phyloP scores from a whole-genome alignment of 2,329 filamentous ascomycete genomes.

The Penicillium sp. region DNA sequence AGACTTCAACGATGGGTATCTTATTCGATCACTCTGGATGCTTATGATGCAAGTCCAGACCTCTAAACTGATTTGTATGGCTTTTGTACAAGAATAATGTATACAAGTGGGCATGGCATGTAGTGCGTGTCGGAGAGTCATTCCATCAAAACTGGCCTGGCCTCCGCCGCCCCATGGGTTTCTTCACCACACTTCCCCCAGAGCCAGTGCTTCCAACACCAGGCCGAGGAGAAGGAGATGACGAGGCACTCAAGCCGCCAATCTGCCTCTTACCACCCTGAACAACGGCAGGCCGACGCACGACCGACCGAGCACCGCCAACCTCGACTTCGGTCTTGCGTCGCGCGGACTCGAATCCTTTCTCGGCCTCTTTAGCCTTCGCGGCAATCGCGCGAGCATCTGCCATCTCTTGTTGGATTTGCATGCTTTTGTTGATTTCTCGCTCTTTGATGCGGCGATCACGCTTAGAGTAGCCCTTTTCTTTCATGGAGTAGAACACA shows the following conservation, averaged over 20 bases:
- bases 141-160: slow-evolving; percentile 35
- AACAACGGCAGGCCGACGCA: slow-evolving; percentile 35
- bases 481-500: slow-evolving; percentile 96
- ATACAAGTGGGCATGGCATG: not conserved
- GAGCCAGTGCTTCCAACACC: slow-evolving; percentile 20
- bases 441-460: slow-evolving; percentile 86
- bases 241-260: slow-evolving; percentile 33
- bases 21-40: slow-evolving; percentile 1
- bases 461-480: slow-evolving; percentile 89
- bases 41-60: not conserved
- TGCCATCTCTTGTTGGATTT: slow-evolving; percentile 3
- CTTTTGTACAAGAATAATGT: slow-evolving; percentile 12
- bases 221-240: slow-evolving; percentile 27
- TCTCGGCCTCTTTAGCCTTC: slow-evolving; percentile 42
- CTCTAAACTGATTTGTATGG: slow-evolving; percentile 6
- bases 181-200: slow-evolving; percentile 43
- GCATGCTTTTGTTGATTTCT: slow-evolving; percentile 80
- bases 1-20: slow-evolving; percentile 13
- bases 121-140: too few relatives aligned
- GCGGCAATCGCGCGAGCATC: slow-evolving; percentile 41
- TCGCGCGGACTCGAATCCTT: slow-evolving; percentile 36
- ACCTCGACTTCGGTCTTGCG: slow-evolving; percentile 41
- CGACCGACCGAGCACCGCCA: slow-evolving; percentile 28
- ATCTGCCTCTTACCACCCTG: slow-evolving; percentile 26
- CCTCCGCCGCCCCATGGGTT: slow-evolving; percentile 36